Evolutionary conservation across 2,329 filamentous ascomycete species (phyloP), one percentile per base, ranked within the genome.

Genomic region (Mariannaea elegans): DNA sequence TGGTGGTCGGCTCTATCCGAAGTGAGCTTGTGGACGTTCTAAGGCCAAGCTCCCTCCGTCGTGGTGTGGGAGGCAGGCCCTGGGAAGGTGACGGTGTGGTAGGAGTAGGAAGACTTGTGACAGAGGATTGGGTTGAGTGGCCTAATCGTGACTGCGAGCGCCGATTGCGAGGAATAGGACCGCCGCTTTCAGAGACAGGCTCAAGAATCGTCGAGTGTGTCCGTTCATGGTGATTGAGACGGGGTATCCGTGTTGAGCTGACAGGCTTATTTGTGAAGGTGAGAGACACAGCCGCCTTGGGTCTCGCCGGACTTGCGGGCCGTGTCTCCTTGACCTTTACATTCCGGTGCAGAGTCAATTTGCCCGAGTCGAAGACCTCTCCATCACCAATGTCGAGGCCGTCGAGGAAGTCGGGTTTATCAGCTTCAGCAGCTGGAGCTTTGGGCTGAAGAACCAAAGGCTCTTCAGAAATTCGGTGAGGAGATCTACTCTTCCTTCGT

Each of bases 121-220:
- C 77, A 16, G 90, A 93, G 12, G 89, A 88, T 67, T 92, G 88
- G 14, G 87, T 78, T 10, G 87, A 86, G 73, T 94, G 90, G 12
- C 87, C 87, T 24, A 92, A 73, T 56, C 90, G 84, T 3, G 90
- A 92, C 63, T 87, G 85, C 39, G 90, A 87, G 56, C 87, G 84
- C 64, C 82, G 82, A 14, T 80, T 79, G 61, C 83, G 86, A 51
- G 82, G 79, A 46, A 91, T 85, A 18, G 91, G 87, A 4, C 89
- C 92, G 49, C 93, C 93, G 65, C 89, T 93, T 77, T 98, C 94
- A 36, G 93, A 96, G 6, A 98, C 93, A 19, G 94, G 93, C 72
- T 97, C 94, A n/a, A 98, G 83, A 16, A 90, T 89, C 10, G 76
- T 78, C 8, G 91, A 91, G 66, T 87, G 86, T 5, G 89, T 86